phyloP scores from a whole-genome alignment of 495 filamentous ascomycete genomes.

The Talaromyces wortmannii region DNA sequence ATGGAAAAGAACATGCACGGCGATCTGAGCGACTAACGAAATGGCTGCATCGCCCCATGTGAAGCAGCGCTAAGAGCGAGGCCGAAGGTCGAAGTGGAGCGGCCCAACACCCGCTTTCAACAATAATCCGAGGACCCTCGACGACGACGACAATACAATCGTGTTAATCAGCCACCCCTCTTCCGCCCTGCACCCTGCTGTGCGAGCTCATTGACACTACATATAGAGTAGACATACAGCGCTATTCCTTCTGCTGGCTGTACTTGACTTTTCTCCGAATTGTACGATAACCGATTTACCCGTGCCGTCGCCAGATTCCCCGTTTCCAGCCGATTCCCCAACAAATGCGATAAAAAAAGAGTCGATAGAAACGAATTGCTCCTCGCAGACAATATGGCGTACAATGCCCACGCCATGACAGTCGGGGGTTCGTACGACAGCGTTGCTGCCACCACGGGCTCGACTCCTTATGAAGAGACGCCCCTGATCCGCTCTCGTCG shows the following conservation, averaged over 20 bases:
- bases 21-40: not conserved
- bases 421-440: constrained; percentile 33
- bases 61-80: not conserved
- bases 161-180: no score
- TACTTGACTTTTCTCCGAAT: not conserved
- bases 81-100: not conserved
- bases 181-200: not conserved
- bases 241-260: not conserved
- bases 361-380: not conserved
- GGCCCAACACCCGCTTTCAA: not conserved
- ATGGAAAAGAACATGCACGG: not conserved
- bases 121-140: no score
- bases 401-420: constrained; percentile 36
- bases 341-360: not conserved
- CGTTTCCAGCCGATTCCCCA: not conserved
- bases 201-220: not conserved
- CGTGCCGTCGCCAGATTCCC: not conserved
- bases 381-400: constrained; percentile 28
- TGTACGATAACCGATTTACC: not conserved
- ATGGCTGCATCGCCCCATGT: not conserved
- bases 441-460: constrained; percentile 18
- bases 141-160: no score
- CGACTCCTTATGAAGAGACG: constrained; percentile 28
- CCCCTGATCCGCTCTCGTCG: constrained; percentile 36
- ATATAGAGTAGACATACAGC: no score